Evolutionary conservation across 768 basidiomycete genomes (phyloP).

Genomic region (Fomitopsis serialis): DNA sequence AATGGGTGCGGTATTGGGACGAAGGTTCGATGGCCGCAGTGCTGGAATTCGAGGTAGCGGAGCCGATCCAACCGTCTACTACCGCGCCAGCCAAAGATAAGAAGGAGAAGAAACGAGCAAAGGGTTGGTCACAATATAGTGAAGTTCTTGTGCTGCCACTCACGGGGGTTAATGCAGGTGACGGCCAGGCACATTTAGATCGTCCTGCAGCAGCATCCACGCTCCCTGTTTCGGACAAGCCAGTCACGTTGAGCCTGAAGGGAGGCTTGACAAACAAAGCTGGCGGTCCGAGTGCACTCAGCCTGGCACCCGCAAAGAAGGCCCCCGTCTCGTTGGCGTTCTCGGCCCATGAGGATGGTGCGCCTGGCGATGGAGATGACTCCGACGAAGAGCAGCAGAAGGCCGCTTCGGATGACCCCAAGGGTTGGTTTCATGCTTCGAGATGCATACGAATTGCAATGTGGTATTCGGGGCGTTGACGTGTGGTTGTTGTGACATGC

Average conservation of each 20-base stretch:
- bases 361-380: slow-evolving; percentile 29
- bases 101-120: slow-evolving; percentile 47
- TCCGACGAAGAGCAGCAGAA: slow-evolving; percentile 25
- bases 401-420: slow-evolving; percentile 31
- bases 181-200: neutral
- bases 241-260: slow-evolving; percentile 72
- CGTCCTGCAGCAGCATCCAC: slow-evolving; percentile 50
- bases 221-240: slow-evolving; percentile 74
- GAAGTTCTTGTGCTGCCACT: neutral
- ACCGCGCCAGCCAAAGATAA: slow-evolving; percentile 57
- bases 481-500: slow-evolving; percentile 12
- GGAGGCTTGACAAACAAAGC: slow-evolving; percentile 17
- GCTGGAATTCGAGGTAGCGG: slow-evolving; percentile 75
- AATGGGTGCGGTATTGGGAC: slow-evolving; percentile 91
- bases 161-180: neutral
- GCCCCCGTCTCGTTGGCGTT: slow-evolving; percentile 55
- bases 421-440: slow-evolving; percentile 40
- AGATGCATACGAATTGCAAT: slow-evolving; percentile 19
- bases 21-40: slow-evolving; percentile 73
- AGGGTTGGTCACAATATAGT: slow-evolving; percentile 27
- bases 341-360: slow-evolving; percentile 52
- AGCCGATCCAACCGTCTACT: slow-evolving; percentile 37
- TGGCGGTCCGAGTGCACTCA: slow-evolving; percentile 13
- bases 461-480: slow-evolving; percentile 23
- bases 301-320: slow-evolving; percentile 24